Conservation (phyloP, 768 basidiomycete species). For the Russula dissimulans region DNA sequence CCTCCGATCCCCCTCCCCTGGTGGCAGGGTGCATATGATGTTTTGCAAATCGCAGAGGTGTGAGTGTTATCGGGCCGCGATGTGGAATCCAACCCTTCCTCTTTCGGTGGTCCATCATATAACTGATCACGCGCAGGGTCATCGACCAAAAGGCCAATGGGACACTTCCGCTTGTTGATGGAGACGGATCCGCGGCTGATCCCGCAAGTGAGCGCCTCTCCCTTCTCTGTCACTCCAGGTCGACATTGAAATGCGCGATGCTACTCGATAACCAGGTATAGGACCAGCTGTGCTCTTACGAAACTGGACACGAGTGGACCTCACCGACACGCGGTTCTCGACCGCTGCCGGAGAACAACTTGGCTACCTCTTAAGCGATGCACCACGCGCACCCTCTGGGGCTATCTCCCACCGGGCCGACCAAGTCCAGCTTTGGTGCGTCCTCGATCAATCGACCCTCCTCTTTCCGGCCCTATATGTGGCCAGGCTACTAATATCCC, state of each 20-base stretch:
- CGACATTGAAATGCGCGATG: neutral
- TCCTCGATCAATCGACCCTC: neutral
- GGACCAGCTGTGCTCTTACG: slow-evolving; percentile 43
- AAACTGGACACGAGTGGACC: slow-evolving; percentile 40
- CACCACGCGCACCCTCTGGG: slow-evolving; percentile 38
- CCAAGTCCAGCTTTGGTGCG: slow-evolving; percentile 46
- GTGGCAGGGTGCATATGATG: slow-evolving; percentile 30
- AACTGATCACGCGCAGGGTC: slow-evolving; percentile 24
- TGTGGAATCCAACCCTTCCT: neutral
- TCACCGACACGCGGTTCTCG: slow-evolving; percentile 29
- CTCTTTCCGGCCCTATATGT: neutral
- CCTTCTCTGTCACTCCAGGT: neutral
- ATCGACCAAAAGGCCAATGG: slow-evolving; percentile 31
- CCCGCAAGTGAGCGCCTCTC: slow-evolving; percentile 37
- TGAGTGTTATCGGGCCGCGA: slow-evolving; percentile 21
- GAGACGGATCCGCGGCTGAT: slow-evolving; percentile 48
- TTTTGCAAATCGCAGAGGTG: slow-evolving; percentile 34
- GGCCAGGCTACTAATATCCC: neutral
- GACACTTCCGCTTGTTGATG: slow-evolving; percentile 35
- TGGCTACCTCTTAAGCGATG: slow-evolving; percentile 36
- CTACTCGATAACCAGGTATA: slow-evolving; percentile 29
- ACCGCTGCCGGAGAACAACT: slow-evolving; percentile 40
- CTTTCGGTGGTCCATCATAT: neutral
- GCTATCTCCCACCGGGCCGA: slow-evolving; percentile 50
- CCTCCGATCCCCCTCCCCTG: slow-evolving; percentile 29